Evolutionary conservation across 305 asterid genomes (phyloP).

Genomic region (Salvia sclarea): DNA sequence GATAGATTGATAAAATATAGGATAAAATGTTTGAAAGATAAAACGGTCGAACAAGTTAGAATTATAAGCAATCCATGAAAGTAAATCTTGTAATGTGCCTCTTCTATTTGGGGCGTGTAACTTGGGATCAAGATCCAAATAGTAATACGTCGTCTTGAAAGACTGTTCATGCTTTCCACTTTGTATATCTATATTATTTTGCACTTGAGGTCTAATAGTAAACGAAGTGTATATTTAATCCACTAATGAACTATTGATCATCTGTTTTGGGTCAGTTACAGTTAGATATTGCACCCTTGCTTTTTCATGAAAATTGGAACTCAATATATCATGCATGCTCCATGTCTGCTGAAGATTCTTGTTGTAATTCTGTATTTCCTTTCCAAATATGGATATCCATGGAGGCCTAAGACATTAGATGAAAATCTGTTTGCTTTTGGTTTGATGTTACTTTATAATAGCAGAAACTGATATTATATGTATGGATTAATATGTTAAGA

Average conservation of each 20-base stretch:
- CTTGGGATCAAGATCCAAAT: not conserved
- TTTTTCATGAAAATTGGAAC: not conserved
- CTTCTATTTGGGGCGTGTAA: not conserved
- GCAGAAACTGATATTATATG: not conserved
- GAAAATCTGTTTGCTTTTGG: not conserved
- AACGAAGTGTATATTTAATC: not conserved
- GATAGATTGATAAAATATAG: no score
- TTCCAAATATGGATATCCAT: no score
- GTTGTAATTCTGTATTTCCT: not conserved
- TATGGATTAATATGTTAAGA: not conserved
- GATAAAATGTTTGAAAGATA: no score
- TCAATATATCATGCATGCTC: not conserved
- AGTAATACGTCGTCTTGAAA: not conserved
- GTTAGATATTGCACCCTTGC: not conserved
- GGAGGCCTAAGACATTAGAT: not conserved
- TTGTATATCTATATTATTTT: not conserved
- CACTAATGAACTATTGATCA: not conserved
- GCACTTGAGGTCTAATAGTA: not conserved
- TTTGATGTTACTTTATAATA: not conserved
- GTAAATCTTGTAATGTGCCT: not conserved
- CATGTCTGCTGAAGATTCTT: no score
- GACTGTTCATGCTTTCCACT: not conserved
- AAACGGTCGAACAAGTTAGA: no score
- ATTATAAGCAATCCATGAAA: no score
- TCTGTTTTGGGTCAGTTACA: not conserved